A percentile compares a stretch with the other conserved stretches of the same genome.
These are phyloP conservation scores for Botrytis fragariae DNA, from an alignment of 2,329 filamentous ascomycete species.

Conservation along the genomic window DNA sequence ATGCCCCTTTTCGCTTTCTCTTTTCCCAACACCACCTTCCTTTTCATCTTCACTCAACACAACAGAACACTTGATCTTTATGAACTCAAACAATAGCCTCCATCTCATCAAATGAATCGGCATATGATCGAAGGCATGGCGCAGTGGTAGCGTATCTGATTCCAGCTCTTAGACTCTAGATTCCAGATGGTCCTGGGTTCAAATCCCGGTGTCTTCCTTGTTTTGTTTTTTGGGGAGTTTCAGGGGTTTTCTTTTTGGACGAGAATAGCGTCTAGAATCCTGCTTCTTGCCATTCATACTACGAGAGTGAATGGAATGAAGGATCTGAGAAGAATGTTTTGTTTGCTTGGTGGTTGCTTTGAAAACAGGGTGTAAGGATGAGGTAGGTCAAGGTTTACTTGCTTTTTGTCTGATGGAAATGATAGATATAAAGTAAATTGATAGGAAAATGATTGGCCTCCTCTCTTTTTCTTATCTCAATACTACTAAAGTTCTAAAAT, in stretches of 20 bases:
- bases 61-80: not conserved
- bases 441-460: not conserved
- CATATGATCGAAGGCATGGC: not conserved
- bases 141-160: conserved; percentile 5
- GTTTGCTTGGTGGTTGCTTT: not conserved
- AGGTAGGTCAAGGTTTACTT: not conserved
- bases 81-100: accelerated
- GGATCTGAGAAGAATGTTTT: not conserved
- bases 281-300: not conserved
- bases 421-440: not conserved
- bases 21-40: not conserved
- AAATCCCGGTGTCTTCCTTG: conserved; percentile 22
- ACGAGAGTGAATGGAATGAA: not conserved
- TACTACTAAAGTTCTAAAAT: too few species aligned
- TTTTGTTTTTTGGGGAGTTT: not conserved
- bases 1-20: not conserved
- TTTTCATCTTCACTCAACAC: not conserved
- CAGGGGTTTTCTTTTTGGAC: not conserved
- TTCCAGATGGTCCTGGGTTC: conserved; percentile 26
- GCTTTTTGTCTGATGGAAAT: not conserved
- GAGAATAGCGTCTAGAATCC: not conserved
- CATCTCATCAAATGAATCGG: not conserved
- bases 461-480: not conserved
- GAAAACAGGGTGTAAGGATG: too few species aligned
- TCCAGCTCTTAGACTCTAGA: conserved; percentile 23